Percentiles rank a stretch among this genome's conserved stretches.
phyloP scores from a whole-genome alignment of 2,329 filamentous ascomycete species.

The Penicillium janthinellum region DNA sequence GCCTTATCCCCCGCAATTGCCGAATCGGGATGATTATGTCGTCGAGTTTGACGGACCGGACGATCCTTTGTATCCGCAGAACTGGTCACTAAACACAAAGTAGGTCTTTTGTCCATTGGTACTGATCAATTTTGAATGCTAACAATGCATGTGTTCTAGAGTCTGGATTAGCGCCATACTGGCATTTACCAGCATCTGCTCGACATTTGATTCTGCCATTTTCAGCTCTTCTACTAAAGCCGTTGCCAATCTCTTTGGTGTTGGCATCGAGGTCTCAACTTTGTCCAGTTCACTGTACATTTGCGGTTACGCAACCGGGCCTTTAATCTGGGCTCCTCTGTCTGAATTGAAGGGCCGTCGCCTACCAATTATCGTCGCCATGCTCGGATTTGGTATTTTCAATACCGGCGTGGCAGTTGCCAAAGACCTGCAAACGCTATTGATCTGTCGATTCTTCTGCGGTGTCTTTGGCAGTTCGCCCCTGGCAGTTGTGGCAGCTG shows the following conservation, averaged over 20 bases:
- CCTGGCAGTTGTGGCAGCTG: constrained; percentile 46
- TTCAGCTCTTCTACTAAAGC: constrained; percentile 65
- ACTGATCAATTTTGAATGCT: not conserved
- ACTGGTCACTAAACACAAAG: constrained; percentile 54
- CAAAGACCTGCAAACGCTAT: constrained; percentile 41
- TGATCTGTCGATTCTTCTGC: constrained; percentile 48
- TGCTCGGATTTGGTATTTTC: constrained; percentile 47
- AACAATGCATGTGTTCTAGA: constrained; percentile 6
- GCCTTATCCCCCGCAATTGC: constrained; percentile 54
- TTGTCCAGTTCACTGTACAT: constrained; percentile 52
- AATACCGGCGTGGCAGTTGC: constrained; percentile 47
- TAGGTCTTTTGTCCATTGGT: constrained; percentile 19
- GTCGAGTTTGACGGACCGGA: constrained; percentile 58
- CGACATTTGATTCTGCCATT: constrained; percentile 59
- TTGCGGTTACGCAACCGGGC: constrained; percentile 56
- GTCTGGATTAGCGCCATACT: constrained; percentile 24
- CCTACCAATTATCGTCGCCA: constrained; percentile 49
- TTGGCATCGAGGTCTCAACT: constrained; percentile 43
- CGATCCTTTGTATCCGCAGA: constrained; percentile 57
- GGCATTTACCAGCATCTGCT: constrained; percentile 35
- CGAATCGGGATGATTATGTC: constrained; percentile 56
- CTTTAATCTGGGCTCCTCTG: constrained; percentile 62
- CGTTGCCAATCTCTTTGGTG: constrained; percentile 53
- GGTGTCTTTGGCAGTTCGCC: constrained; percentile 49
- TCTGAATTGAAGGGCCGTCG: constrained; percentile 62